Evolutionary conservation across 305 asterid species (phyloP).

Genomic region (Petunia hybrid): DNA sequence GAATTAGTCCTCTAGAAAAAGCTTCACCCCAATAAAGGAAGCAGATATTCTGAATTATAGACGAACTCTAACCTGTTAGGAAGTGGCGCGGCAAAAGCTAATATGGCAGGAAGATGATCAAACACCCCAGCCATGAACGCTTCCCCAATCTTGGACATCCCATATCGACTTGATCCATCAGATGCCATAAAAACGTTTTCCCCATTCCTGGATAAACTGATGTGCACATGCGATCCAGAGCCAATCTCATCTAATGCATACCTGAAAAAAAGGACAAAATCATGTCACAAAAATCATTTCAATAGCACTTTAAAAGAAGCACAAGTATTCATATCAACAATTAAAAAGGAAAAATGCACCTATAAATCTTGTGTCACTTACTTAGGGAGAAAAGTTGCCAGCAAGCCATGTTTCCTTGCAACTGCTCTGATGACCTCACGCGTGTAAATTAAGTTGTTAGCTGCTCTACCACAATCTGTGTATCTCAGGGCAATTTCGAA

Average conservation of each 20-base stretch:
- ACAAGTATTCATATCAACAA: background rate
- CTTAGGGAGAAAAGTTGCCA: constrained; percentile 53
- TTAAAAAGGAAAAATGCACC: background rate
- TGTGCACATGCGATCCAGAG: constrained; percentile 91
- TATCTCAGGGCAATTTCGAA: constrained; percentile 30
- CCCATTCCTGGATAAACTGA: constrained; percentile 55
- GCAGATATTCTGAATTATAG: background rate
- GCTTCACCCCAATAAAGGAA: background rate
- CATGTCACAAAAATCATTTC: background rate
- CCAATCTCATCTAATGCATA: constrained; percentile 73
- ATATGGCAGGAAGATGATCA: too few relatives aligned
- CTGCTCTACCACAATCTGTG: constrained; percentile 66
- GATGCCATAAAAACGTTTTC: too few relatives aligned
- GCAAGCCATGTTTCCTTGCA: constrained; percentile 27
- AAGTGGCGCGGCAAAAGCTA: constrained; percentile 20
- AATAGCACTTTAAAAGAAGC: too few relatives aligned
- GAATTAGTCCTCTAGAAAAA: background rate
- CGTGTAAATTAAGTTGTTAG: constrained; percentile 71
- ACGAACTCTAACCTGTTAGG: constrained; percentile 69
- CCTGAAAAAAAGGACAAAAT: constrained; percentile 47
- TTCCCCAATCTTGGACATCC: too few relatives aligned
- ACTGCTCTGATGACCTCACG: constrained; percentile 79
- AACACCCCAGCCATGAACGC: too few relatives aligned
- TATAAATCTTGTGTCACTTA: constrained; percentile 45
- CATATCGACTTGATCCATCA: too few relatives aligned